phyloP scores from a whole-genome alignment of 2,329 filamentous ascomycete genomes.

The Venturia effusa region DNA sequence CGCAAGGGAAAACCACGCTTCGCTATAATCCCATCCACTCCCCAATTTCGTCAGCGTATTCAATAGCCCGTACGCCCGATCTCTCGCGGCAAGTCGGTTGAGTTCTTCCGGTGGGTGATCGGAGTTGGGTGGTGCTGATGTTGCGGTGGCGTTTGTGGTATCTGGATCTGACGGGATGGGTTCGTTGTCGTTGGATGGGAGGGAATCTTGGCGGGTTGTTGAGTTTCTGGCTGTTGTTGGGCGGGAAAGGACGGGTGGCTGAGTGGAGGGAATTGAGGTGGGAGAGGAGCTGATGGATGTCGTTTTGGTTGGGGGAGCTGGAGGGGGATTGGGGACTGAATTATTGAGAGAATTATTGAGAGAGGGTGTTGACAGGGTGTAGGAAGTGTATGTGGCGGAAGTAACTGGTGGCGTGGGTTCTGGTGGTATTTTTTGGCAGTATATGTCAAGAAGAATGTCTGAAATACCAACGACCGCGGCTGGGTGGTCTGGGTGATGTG shows the following conservation, averaged over 20 bases:
- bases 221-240: not conserved
- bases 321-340: not conserved
- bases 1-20: conserved; percentile 86
- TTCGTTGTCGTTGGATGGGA: not conserved
- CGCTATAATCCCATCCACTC: conserved; percentile 77
- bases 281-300: not conserved
- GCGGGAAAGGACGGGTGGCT: not conserved
- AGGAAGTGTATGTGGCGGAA: conserved; percentile 12
- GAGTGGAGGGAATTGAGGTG: not conserved
- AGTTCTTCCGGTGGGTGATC: conserved; percentile 47
- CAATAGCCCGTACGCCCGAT: conserved; percentile 77
- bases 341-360: not conserved
- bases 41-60: conserved; percentile 77
- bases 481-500: conserved; percentile 69
- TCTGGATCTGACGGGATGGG: not conserved
- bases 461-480: conserved; percentile 72
- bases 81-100: conserved; percentile 78
- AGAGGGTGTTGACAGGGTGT: conserved; percentile 7
- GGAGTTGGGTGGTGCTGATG: not conserved
- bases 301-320: not conserved
- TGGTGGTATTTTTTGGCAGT: conserved; percentile 50
- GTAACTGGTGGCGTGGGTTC: conserved; percentile 33
- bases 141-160: not conserved
- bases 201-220: not conserved
- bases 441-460: conserved; percentile 77